Base-by-base conservation (phyloP, 257 asterid genomes). In the Solanum appendiculatum region DNA sequence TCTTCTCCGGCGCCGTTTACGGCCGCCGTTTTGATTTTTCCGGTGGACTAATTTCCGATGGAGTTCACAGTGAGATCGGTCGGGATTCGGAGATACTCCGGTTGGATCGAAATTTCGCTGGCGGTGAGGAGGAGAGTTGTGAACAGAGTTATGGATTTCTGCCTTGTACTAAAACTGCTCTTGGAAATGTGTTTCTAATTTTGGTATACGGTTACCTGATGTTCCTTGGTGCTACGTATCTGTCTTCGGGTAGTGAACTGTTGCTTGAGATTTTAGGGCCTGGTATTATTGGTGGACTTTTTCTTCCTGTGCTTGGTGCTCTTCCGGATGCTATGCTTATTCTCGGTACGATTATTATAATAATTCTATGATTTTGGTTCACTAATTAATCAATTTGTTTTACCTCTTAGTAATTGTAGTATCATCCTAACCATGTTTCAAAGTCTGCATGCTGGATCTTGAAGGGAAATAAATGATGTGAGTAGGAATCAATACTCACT, bases 241-340 rank as follows among this genome's bases (percentile, higher is more conserved):
- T 97, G 10, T 94, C 99, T n/a, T 81, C 46, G 54, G 99, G 98
- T 20, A 94, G 99, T 68, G 99, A 97, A 93, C 92, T 95, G n/a
- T 90, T 97, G 95, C 96, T 97, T 37, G 93, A 94, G 92, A 94
- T 97, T 77, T 93, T 97, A 56, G 98, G 99, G 5, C 98, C 98
- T 2, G 99, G 98, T 15, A 87, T 95, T 8, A 90, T 97, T 56
- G 99, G 98, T 39, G 98, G 98, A 10, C 98, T 95, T 4, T 89
- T 94, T 40, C 95, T 97, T 25, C 99, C 98, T 23, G 86, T 94
- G 0, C 98, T 97, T 77, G 99, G 98, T 36, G 98, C 98, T 66
- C 98, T 97, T 84, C 99, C 99, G 2, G 98, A 97, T 85, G 98
- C 98, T 48, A 91, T 95, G 97, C 98, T 97, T 40, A 95, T 97